phyloP scores from a whole-genome alignment of 306 rosid species.

The Trifolium dubium region DNA sequence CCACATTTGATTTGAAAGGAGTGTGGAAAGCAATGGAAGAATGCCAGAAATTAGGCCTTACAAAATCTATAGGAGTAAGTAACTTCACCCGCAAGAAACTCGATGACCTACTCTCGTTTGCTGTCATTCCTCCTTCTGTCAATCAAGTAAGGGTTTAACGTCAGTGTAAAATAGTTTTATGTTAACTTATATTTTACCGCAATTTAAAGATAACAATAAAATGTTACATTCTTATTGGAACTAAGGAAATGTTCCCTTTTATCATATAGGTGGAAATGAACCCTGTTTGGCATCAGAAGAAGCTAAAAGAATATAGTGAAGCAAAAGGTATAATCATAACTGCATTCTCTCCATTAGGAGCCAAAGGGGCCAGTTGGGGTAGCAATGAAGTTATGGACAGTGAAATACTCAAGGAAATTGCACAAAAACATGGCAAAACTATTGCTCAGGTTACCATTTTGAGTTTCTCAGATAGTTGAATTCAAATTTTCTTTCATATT shows the following conservation, averaged over 20 bases:
- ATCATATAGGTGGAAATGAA: slow-evolving; percentile 63
- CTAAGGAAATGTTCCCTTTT: not conserved
- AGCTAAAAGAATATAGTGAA: slow-evolving; percentile 53
- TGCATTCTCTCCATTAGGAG: slow-evolving; percentile 64
- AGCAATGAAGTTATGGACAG: slow-evolving; percentile 50
- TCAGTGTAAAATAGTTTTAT: too few species aligned
- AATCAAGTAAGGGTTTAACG: slow-evolving; percentile 46
- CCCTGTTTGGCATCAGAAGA: slow-evolving; percentile 58
- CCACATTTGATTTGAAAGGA: slow-evolving; percentile 45
- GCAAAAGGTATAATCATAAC: slow-evolving; percentile 53
- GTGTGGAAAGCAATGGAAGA: slow-evolving; percentile 55
- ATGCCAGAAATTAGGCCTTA: slow-evolving; percentile 45
- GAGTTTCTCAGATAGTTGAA: not conserved
- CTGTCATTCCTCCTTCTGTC: slow-evolving; percentile 41
- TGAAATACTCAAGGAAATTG: slow-evolving; percentile 53
- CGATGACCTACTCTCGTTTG: slow-evolving; percentile 43
- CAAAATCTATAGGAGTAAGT: slow-evolving; percentile 55
- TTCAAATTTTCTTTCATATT: not conserved
- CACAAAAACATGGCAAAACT: slow-evolving; percentile 41
- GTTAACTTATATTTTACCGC: too few species aligned
- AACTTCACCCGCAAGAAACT: slow-evolving; percentile 51
- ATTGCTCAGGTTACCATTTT: slow-evolving; percentile 49
- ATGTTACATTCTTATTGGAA: too few species aligned
- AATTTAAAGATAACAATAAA: too few species aligned
- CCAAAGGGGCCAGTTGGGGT: slow-evolving; percentile 55